These are phyloP conservation scores for Euphorbia tirucalli DNA, from an alignment of 345 rosid genomes.

Conservation along the genomic window DNA sequence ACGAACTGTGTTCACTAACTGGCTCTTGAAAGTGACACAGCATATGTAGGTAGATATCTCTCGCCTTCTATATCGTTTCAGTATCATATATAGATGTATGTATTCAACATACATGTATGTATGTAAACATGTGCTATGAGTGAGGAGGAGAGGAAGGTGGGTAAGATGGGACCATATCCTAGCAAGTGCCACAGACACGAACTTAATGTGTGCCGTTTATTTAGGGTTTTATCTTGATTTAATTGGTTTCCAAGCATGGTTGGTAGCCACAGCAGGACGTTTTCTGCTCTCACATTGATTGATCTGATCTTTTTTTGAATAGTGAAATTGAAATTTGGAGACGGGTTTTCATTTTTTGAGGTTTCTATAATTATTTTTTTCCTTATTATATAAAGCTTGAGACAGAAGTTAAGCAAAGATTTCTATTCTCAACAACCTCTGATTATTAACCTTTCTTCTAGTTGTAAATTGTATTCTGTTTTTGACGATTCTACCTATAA, in stretches of 20 bases:
- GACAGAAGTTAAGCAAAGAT: conserved; percentile 22
- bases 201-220: neutral
- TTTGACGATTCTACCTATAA: conserved; percentile 8
- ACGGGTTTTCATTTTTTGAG: conserved; percentile 10
- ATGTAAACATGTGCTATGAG: neutral
- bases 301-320: conserved; percentile 35
- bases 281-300: conserved; percentile 34
- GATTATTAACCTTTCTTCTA: conserved; percentile 14
- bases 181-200: neutral
- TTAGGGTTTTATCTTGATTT: conserved; percentile 11
- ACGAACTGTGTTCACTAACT: conserved; percentile 13
- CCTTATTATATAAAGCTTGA: conserved; percentile 15
- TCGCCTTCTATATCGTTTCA: too few relatives aligned
- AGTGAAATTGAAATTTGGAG: conserved; percentile 20
- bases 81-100: neutral
- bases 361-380: conserved; percentile 4
- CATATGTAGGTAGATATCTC: conserved; percentile 9
- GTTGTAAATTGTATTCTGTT: conserved; percentile 13
- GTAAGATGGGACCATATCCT: neutral
- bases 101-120: neutral
- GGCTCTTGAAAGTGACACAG: conserved; percentile 9
- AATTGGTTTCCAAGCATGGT: conserved; percentile 65
- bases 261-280: conserved; percentile 40
- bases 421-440: conserved; percentile 26
- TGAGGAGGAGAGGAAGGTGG: neutral